Base-by-base conservation (phyloP, 208 protist species). In the Naegleria fowleri region DNA sequence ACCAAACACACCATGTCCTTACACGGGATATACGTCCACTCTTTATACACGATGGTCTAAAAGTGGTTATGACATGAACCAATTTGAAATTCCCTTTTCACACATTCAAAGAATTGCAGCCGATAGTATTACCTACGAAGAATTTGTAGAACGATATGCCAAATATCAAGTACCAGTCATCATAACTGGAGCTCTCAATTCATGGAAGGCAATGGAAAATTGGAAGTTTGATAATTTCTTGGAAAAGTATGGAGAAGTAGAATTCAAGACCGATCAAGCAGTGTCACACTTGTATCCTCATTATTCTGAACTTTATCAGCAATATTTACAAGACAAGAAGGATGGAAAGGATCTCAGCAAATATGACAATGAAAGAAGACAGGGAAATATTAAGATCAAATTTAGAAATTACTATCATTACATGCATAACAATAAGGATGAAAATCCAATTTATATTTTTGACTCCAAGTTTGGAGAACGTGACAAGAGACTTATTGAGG, bases 391-490 rank as follows among this genome's bases (percentile, higher is more conserved):
- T 19, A 29, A 43, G 11, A 90, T 90, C 40, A 59, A 59, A 43
- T 76, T 90, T 6, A 75, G 75, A 90, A 43, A 76, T 59, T 90
- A 76, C 43, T 41, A 43, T 13, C 9, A 58, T 29, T 90, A 90
- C 41, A 76, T 36, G 29, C 4, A 58, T n/a, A 9, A 59, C 5
- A 76, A 76, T 76, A 36, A 76, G 11, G 86, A 90, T 13, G 51
- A 90, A 90, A 76, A 90, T 43, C 86, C 86, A 40, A 43, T 76
- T 39, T 90, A 90, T 76, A 25, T 90, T 76, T 90, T 90, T 76
- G 86, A 90, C 40, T 25, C 33, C 7, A 90, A 90, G 36, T 90
- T 90, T 76, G 86, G 51, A 25, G 51, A 90, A 76, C 15, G 15
- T 43, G 43, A 19, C 43, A 9, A 0, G 33, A 22, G 38, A 43